Percentiles rank a stretch among this genome's conserved stretches.
Conservation (phyloP, 2,329 filamentous ascomycete species). For the Macrophomina phaseolina region DNA sequence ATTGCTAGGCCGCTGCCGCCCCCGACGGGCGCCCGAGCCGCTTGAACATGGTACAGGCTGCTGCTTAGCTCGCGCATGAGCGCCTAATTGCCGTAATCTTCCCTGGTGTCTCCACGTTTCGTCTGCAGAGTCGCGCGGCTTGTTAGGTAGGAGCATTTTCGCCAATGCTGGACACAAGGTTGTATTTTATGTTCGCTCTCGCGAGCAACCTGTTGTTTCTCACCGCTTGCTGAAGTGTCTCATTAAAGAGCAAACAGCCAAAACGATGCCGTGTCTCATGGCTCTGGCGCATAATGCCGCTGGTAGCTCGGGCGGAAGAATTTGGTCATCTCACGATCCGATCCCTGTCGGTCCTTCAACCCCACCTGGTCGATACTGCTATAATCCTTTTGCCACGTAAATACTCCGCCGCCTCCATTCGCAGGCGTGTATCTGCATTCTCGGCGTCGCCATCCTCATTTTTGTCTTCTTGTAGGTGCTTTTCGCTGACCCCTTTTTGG, state of each 20-base stretch:
- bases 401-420: neutral
- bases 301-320: neutral
- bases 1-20: neutral
- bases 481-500: no score
- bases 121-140: neutral
- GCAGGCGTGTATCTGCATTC: neutral
- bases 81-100: neutral
- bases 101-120: neutral
- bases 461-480: neutral
- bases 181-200: neutral
- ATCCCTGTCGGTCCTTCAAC: neutral
- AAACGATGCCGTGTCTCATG: neutral
- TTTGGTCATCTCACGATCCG: slow-evolving; percentile 14
- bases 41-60: neutral
- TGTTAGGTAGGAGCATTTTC: no score
- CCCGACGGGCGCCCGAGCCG: neutral
- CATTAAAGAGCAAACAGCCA: no score
- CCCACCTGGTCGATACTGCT: slow-evolving; percentile 6
- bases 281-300: no score
- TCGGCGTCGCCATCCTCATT: neutral
- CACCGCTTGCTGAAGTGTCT: no score
- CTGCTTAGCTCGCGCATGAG: neutral
- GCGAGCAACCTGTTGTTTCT: no score
- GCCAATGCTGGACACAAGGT: neutral
- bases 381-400: neutral